Base-by-base conservation (phyloP, 208 protist genomes). In the Dictyostelium gargantuum region DNA sequence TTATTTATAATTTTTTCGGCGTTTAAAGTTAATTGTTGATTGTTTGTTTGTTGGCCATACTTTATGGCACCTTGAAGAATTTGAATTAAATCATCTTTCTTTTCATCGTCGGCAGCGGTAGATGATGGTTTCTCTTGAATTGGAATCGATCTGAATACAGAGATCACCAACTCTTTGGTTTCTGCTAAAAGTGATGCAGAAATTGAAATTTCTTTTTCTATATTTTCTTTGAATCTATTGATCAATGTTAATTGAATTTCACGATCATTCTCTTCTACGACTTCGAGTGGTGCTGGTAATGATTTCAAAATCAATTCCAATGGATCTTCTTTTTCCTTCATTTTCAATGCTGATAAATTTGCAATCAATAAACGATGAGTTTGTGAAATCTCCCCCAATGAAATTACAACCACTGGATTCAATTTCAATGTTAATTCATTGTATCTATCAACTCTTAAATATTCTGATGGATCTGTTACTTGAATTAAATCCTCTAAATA, bases 361-460 rank as follows among this genome's bases (percentile, higher is more conserved):
- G 42, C 29, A 52, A 84, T 35, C 3, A 97, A 72, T 3, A 97
- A 38, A 40, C 70, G 2, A 76, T 97, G 96, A 32, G 92, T 96
- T 48, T 74, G 52, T 56, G 77, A 94, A 61, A 97, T 96, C 89
- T 97, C 96, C n/a, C 92, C 50, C 13, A 92, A 68, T 44, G 92
- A 94, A 77, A 97, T 96, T n/a, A 93, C 93, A 44, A 97, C 96
- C 0, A 93, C 61, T 44, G 96, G 96, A 52, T 95, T 92, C 23
- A 84, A 84, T 21, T 92, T 94, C 42, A 93, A 54, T 48, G 89
- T 94, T 9, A 96, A 68, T 50, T 97, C 96, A 44, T 84, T 95
- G 52, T 97, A 97, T 77, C 96, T 79, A 68, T 97, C 94, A 17
- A 97, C 94, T n/a, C 93, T 38, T 11, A 97, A 91, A 81, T 95